phyloP scores from a whole-genome alignment of 495 filamentous ascomycete species.

The Penicillium roqueforti region DNA sequence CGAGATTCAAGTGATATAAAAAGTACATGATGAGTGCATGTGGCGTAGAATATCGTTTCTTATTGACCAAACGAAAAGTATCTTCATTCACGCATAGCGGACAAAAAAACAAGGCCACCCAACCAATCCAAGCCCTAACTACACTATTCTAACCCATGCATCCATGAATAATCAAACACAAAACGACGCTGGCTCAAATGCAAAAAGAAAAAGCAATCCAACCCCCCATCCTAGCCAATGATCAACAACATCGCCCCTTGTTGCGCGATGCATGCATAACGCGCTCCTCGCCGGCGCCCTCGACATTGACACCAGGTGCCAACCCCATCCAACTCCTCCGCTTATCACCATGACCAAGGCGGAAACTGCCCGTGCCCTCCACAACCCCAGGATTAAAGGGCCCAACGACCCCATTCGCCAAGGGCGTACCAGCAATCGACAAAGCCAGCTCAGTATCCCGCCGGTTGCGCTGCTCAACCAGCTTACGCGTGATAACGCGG shows the following conservation, averaged over 20 bases:
- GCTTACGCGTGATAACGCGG: conserved; percentile 85
- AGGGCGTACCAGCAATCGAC: conserved; percentile 39
- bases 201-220: neutral
- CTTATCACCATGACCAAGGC: conserved; percentile 45
- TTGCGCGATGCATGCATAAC: conserved; percentile 21
- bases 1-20: neutral
- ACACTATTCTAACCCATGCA: neutral
- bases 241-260: conserved; percentile 43
- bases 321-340: conserved; percentile 52
- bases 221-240: neutral
- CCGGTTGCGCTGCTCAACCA: conserved; percentile 84
- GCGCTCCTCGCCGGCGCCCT: conserved; percentile 32
- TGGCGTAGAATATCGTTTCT: neutral
- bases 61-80: neutral
- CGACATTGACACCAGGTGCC: conserved; percentile 37
- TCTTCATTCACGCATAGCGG: neutral
- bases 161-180: neutral
- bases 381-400: conserved; percentile 18
- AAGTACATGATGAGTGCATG: neutral
- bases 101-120: neutral
- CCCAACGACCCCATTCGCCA: conserved; percentile 7
- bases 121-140: neutral
- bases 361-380: conserved; percentile 44
- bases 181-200: neutral
- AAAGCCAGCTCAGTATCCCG: conserved; percentile 52